Evolutionary conservation across 208 protist genomes (phyloP), one percentile per base, ranked within the genome.

Genomic region (Crithidia sp.): DNA sequence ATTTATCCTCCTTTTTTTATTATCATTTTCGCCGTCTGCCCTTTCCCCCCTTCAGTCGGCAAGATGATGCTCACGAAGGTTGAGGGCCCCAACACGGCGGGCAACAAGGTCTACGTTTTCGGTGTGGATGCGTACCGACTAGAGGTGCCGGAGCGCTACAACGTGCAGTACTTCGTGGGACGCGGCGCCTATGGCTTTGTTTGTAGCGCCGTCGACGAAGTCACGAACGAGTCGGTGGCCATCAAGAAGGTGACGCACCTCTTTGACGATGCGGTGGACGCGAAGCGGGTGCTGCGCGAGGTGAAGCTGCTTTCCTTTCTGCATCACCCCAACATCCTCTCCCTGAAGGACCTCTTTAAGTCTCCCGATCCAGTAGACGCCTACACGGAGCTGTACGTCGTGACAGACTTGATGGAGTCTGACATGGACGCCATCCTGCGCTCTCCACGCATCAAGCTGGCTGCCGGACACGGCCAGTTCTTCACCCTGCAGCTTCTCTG

Each of bases 171-270:
- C 36, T 67, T 95, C 4, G 91, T 98, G 49, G 95, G 95, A 7
- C 92, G 88, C 47, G 95, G 95, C 40, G 84, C 92, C 10, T 98
- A 98, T 69, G 95, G 95, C 16, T 81, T 95, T 63, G 95, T 98
- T 2, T 95, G 90, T 72, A 92, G 84, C 49, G 92, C 87, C 10
- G 74, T 90, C 5, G 83, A 97, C 70, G 72, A 72, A n/a, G 73
- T 71, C 7, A 87, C 86, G 7, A 85, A 84, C 7, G 77, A 88
- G 53, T 76, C 88, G 3, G 97, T 99, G 7, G 99, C 99, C 5
- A 98, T 99, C 55, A 99, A 99, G 77, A 99, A 99, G 73, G 98
- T 99, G 44, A 82, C 73, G n/a, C 94, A 98, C 39, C 93, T 98
- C 10, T 91, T 99, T 47, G 90, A 99, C 52, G 98, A 99, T 71